Percentiles rank a stretch among this genome's conserved stretches.
Conservation (phyloP, 192 early-diverging fungal species). For the Linnemannia schmuckeri region DNA sequence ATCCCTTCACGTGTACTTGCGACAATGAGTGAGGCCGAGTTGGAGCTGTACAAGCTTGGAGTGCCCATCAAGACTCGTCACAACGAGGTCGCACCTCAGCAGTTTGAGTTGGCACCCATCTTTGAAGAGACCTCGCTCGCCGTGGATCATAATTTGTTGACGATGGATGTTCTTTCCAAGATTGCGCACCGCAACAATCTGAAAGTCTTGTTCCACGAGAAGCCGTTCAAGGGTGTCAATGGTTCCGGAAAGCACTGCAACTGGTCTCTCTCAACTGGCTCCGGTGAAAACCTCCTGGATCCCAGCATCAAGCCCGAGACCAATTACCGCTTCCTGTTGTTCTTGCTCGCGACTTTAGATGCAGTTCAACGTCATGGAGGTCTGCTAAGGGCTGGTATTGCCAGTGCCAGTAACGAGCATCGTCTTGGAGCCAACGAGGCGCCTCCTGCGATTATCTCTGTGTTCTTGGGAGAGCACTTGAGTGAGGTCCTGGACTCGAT, state of each 20-base stretch:
- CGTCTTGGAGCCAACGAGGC: conserved; percentile 98
- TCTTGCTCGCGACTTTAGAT: conserved; percentile 91
- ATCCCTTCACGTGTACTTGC: conserved; percentile 93
- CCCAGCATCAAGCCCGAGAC: conserved; percentile 93
- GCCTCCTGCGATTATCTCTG: conserved; percentile 95
- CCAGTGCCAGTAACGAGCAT: conserved; percentile 95
- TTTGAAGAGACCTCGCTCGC: conserved; percentile 96
- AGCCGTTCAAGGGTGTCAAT: conserved; percentile 98
- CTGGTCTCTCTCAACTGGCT: conserved; percentile 94
- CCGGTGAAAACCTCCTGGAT: conserved; percentile 95
- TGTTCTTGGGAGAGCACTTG: conserved; percentile 95
- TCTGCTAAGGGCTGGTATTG: conserved; percentile 90
- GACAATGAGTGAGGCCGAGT: conserved; percentile 90
- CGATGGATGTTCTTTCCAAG: conserved; percentile 96
- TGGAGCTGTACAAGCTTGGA: conserved; percentile 92
- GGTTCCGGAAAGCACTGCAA: conserved; percentile 99
- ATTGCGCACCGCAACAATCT: conserved; percentile 96
- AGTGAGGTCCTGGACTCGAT: conserved; percentile 93
- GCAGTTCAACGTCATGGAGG: conserved; percentile 91
- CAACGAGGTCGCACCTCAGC: conserved; percentile 98
- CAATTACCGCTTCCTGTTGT: conserved; percentile 96
- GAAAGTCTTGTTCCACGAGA: conserved; percentile 98
- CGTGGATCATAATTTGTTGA: conserved; percentile 97
- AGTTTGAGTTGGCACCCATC: conserved; percentile 98
- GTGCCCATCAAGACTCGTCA: conserved; percentile 99